Base-by-base conservation (phyloP, 1,284 basidiomycete species). In the Cystobasidium pallidum region DNA sequence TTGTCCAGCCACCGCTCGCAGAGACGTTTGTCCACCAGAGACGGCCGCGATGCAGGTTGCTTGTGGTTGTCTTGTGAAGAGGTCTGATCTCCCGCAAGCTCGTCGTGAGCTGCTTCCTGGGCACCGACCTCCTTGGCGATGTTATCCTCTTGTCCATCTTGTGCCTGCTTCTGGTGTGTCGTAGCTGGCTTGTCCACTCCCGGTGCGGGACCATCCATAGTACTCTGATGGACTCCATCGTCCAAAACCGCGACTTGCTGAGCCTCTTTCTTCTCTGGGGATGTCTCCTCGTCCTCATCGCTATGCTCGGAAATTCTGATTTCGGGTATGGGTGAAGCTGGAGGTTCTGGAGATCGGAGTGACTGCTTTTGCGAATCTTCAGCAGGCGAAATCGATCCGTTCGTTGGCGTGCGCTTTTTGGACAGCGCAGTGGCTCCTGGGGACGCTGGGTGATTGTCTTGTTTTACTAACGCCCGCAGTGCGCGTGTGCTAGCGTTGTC, bases 1-100 rank as follows among this genome's bases (percentile, higher is more conserved):
- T 99, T 99, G 81, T 98, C 95, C 65, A 99, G 85, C 95, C 95
- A 99, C 61, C 96, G 86, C 80, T 99, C 95, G 80, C 96, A 99
- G 34, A 99, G 83, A 41, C 96, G 86, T 84, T 99, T 99, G 81
- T 94, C 97, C 78, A 88, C 93, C 82, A 99, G 97, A 39, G 93
- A 72, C 90, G 75, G 26, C 75, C 77, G 36, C 76, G 78, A 32
- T 54, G 73, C 15, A 36, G n/a, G 19, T 62, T 78, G 74, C 24
- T 71, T 49, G 39, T 26, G 19, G 34, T 45, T 32, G 21, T 49
- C 57, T 43, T 67, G 28, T 52, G 36, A 13, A 28, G 30, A 52
- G 67, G 32, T 36, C 68, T 66, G 21, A 65, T 39, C n/a, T 6
- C 21, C 21, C 26, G 11, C 39, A 28, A 24, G 1, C 36, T 41